phyloP scores from a whole-genome alignment of 306 rosid genomes.

The Sicyos baderoa region DNA sequence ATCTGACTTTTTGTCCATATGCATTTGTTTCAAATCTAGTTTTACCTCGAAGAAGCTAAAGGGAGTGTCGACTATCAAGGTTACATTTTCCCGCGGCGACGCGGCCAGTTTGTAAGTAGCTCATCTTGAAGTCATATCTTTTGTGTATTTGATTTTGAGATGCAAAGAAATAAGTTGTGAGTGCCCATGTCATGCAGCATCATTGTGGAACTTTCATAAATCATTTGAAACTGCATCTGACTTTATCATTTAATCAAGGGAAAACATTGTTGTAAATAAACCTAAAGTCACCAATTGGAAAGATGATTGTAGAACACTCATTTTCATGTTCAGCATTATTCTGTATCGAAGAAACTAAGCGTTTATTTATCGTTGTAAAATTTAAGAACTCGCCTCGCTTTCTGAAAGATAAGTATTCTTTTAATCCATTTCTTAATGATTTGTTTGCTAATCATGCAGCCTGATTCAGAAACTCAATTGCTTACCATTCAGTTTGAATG shows the following conservation, averaged over 20 bases:
- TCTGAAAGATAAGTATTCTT: neutral
- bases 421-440: neutral
- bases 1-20: slow-evolving; percentile 3
- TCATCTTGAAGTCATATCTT: neutral
- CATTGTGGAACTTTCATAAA: neutral
- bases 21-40: slow-evolving; percentile 39
- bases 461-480: slow-evolving; percentile 85
- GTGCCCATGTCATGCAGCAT: neutral
- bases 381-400: slow-evolving; percentile 7
- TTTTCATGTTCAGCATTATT: no score
- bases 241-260: no score
- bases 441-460: slow-evolving; percentile 48
- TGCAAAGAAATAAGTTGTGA: neutral
- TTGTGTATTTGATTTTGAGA: neutral
- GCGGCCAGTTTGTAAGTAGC: slow-evolving; percentile 64
- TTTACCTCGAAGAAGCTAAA: slow-evolving; percentile 85
- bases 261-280: no score
- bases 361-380: neutral
- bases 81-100: slow-evolving; percentile 69
- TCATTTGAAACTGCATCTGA: no score
- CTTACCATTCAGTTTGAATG: slow-evolving; percentile 88
- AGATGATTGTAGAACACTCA: no score
- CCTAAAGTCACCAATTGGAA: no score
- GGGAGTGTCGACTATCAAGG: slow-evolving; percentile 93
- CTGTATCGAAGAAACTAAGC: neutral